A percentile compares a stretch with the other conserved stretches of the same genome.
Conservation (phyloP, 148 eudicot species). For the Hydrangea macrophylla region DNA sequence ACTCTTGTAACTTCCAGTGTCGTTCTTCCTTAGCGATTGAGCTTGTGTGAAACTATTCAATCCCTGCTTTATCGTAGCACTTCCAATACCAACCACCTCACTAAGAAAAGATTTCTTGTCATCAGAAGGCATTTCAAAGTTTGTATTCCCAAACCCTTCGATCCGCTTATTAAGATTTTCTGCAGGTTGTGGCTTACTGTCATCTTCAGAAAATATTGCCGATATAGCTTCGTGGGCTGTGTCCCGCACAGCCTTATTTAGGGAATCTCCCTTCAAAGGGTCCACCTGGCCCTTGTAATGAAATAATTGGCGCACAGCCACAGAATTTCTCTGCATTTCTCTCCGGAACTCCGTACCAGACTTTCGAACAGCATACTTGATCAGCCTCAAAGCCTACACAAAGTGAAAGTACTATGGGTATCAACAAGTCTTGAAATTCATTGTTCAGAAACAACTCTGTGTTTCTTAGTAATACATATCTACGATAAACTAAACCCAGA, state of each 20-base stretch:
- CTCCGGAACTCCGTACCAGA: slow-evolving; percentile 90
- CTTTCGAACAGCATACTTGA: slow-evolving; percentile 87
- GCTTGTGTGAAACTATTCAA: slow-evolving; percentile 63
- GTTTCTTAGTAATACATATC: background rate
- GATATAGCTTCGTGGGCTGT: slow-evolving; percentile 90
- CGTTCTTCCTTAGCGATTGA: slow-evolving; percentile 55
- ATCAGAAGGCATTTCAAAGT: slow-evolving; percentile 56
- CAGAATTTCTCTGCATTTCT: slow-evolving; percentile 97
- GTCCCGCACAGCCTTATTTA: slow-evolving; percentile 90
- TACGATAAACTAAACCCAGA: background rate
- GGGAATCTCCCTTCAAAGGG: slow-evolving; percentile 88
- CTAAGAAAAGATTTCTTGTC: slow-evolving; percentile 82
- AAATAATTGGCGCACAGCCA: slow-evolving; percentile 79
- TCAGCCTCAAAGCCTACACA: slow-evolving; percentile 74
- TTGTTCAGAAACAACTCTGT: background rate
- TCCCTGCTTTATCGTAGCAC: slow-evolving; percentile 84
- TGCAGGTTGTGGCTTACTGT: slow-evolving; percentile 52
- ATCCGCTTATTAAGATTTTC: slow-evolving; percentile 70
- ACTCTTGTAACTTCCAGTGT: slow-evolving; percentile 75
- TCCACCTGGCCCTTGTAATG: slow-evolving; percentile 86
- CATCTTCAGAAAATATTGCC: slow-evolving; percentile 78
- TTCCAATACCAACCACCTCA: slow-evolving; percentile 90
- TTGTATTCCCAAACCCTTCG: slow-evolving; percentile 92
- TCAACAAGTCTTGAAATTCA: background rate
- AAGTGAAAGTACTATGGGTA: background rate